Percentiles rank a stretch among this genome's conserved stretches.
These are phyloP conservation scores for Blastobotrys serpentis DNA, from an alignment of 1,139 yeast species.

Conservation along the genomic window DNA sequence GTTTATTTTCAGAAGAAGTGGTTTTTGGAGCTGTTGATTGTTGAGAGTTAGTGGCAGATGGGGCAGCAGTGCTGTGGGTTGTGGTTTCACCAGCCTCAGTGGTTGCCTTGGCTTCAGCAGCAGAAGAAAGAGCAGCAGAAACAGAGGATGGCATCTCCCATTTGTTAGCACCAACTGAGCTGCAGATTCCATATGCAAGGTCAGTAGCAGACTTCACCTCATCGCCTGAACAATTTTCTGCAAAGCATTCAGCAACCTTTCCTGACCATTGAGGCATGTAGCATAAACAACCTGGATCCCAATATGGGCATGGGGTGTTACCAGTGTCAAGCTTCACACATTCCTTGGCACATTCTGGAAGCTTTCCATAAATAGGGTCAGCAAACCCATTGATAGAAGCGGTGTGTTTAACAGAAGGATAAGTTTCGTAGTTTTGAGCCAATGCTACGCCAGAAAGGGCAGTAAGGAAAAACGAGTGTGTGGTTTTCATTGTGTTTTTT, in stretches of 20 bases:
- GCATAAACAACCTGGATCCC: conserved; percentile 56
- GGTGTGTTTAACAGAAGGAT: conserved; percentile 50
- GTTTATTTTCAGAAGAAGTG: conserved; percentile 4
- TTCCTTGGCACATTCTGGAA: conserved; percentile 48
- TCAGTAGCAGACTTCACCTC: conserved; percentile 45
- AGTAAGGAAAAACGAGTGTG: conserved; percentile 2
- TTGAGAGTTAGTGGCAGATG: conserved; percentile 11
- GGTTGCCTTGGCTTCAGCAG: conserved; percentile 32
- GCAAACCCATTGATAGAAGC: conserved; percentile 55
- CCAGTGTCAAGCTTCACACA: conserved; percentile 21
- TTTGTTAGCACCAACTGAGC: conserved; percentile 46
- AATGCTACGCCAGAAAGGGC: conserved; percentile 9
- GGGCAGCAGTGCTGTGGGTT: conserved; percentile 12
- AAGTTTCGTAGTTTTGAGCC: conserved; percentile 43
- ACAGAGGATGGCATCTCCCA: conserved; percentile 50
- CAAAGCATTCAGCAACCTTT: conserved; percentile 48
- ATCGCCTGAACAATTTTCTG: conserved; percentile 42
- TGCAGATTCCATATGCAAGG: conserved; percentile 46
- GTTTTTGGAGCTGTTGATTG: conserved; percentile 3
- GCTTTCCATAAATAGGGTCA: conserved; percentile 45
- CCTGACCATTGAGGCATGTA: conserved; percentile 52
- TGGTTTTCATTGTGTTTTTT: neutral
- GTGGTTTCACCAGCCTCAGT: conserved; percentile 13
- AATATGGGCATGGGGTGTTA: conserved; percentile 45
- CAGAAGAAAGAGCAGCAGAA: conserved; percentile 38